Base-by-base conservation (phyloP, 306 rosid species). In the Malus orientalis region DNA sequence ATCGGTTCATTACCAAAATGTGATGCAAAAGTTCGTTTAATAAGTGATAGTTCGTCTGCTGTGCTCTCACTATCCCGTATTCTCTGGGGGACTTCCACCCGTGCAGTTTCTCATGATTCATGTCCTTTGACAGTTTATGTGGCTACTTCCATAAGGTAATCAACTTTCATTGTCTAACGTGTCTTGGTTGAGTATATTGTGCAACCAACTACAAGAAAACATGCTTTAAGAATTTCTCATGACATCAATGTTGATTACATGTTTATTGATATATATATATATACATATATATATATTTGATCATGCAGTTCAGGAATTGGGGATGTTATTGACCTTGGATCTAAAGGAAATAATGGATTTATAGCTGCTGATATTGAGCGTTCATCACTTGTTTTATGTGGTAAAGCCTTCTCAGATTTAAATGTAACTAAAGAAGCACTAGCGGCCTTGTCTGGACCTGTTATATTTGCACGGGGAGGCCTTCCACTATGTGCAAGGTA, bases 31-130 rank as follows among this genome's bases (percentile, higher is more conserved):
- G 83, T 87, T 71, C 85, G 82, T 12, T 74, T 87, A 38, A 82
- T 82, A 82, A 82, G 90, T 73, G 90, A 87, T 67, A 36, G 77
- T 76, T 80, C 88, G 22, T 71, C 90, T 49, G 79, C 88, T 13
- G 70, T 75, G 22, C 70, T 87, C 32, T 85, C 90, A 67, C 82
- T 87, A 27, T 84, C 86, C 55, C 85, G 63, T 69, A 15, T 84
- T 77, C 80, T 84, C 15, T 82, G 80, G 74, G 25, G 70, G 78
- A 84, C 88, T 63, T 57, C 79, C 3, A 11, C 67, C 47, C 81
- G 84, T 58, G 80, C 88, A n/a, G 76, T 84, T 75, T 87, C 88
- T 19, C 88, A 80, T 40, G 90, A 87, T 80, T 75, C 88, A 64
- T 76, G 90, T 27, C 88, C 90, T 38, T 63, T 84, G 72, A 84